Evolutionary conservation across 768 basidiomycete species (phyloP).

Genomic region (Punctularia strigosozonata): DNA sequence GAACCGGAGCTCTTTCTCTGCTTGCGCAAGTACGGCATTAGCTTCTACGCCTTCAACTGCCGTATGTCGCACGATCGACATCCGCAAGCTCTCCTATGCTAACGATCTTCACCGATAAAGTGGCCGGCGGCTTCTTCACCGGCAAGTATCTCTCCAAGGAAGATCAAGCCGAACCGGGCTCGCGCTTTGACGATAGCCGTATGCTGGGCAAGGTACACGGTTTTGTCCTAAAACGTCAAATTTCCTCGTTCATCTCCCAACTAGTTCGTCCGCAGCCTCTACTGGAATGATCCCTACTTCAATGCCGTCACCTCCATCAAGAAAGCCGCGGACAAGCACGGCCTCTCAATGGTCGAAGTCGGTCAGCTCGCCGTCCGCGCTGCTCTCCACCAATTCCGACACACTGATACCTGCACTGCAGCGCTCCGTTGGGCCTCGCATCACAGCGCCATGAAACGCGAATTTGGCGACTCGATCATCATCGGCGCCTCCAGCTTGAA

Average conservation of each 20-base stretch:
- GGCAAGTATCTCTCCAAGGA: slow-evolving; percentile 22
- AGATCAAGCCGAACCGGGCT: slow-evolving; percentile 34
- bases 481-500: slow-evolving; percentile 50
- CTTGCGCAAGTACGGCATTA: slow-evolving; percentile 27
- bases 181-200: slow-evolving; percentile 38
- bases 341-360: slow-evolving; percentile 26
- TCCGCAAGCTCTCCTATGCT: neutral
- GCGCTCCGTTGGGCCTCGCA: slow-evolving; percentile 36
- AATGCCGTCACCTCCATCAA: slow-evolving; percentile 20
- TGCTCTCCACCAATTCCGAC: too few species aligned
- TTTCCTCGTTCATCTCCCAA: too few species aligned
- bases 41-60: slow-evolving; percentile 28
- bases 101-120: slow-evolving; percentile 7
- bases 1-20: slow-evolving; percentile 32
- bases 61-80: slow-evolving; percentile 19
- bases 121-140: slow-evolving; percentile 29
- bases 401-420: too few species aligned
- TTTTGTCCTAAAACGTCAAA: too few species aligned
- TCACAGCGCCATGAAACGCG: slow-evolving; percentile 34
- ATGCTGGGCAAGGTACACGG: slow-evolving; percentile 37
- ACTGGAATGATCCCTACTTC: slow-evolving; percentile 20
- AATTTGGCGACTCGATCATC: slow-evolving; percentile 38
- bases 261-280: slow-evolving; percentile 29
- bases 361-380: too few species aligned
- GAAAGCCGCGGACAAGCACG: slow-evolving; percentile 18